Base-by-base conservation (phyloP, 352 stramenopile genomes). In the Pythium utonaiense region DNA sequence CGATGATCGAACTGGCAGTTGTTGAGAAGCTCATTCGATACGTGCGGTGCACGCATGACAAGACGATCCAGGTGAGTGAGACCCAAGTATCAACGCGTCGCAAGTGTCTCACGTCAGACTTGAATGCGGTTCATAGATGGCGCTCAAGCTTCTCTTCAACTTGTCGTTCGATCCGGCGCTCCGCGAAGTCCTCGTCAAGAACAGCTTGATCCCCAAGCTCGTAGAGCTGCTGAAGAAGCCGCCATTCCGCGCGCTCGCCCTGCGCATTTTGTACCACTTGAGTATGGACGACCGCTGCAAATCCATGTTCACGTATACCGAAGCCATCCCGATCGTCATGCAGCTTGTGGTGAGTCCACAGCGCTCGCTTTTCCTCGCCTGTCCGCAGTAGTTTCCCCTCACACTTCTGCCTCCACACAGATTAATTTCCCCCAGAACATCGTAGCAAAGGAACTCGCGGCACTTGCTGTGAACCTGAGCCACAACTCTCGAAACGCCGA, bases 261-360 rank as follows among this genome's bases (percentile, higher is more conserved):
- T 98, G 48, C 78, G 89, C 36, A 87, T 98, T 61, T 72, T 98
- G 16, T 98, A 99, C 72, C 91, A 98, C 56, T 71, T 99, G 38
- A 98, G 89, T 68, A 96, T 97, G 60, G 91, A 97, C 63, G 94
- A 98, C 63, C 79, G 86, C 41, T 97, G 93, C 83, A 97, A 97
- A 74, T 88, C 88, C 28, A 96, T 98, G 82, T 97, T 98, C 64
- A 93, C 89, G 7, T 96, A 97, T 68, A 98, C 93, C 7, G 93
- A 98, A 38, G 83, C 95, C n/a, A 93, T 98, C 13, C 88, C 87
- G 25, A 96, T 97, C 62, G 79, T 98, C 27, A 95, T 98, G 80
- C 84, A 98, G 52, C 78, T 98, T 21, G 78, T 98, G 55, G 73
- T 81, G 57, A 9, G 73, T 67, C 0, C 3, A n/a, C n/a, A n/a